phyloP scores from a whole-genome alignment of 2,329 filamentous ascomycete species.

The Claviceps monticola region DNA sequence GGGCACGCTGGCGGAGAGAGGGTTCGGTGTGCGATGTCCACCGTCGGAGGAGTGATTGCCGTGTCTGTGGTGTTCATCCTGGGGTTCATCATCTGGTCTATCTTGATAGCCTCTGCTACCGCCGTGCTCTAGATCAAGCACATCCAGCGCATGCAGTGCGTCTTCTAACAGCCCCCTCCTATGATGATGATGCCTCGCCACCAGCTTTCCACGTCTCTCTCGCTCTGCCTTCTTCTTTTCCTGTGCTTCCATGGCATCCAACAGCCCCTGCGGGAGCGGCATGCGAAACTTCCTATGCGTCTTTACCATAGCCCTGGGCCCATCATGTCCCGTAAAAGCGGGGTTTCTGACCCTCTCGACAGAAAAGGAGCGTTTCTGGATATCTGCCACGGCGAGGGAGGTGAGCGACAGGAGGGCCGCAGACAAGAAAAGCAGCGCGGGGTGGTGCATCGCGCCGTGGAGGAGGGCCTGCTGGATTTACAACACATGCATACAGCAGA shows the following conservation, averaged over 20 bases:
- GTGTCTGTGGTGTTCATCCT: neutral
- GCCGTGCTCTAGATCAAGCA: neutral
- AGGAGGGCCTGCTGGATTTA: neutral
- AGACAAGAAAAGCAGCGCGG: constrained; percentile 13
- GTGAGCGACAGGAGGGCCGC: constrained; percentile 33
- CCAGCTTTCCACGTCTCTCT: neutral
- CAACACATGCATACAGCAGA: no score
- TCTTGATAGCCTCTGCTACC: neutral
- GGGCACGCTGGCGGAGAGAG: neutral
- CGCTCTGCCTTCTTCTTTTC: neutral
- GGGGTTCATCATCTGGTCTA: neutral
- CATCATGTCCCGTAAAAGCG: constrained; percentile 40
- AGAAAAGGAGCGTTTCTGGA: constrained; percentile 45
- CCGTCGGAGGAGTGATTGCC: neutral
- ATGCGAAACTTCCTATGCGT: constrained; percentile 56
- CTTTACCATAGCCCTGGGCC: constrained; percentile 47
- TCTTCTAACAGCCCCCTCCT: neutral
- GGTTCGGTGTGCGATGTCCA: neutral
- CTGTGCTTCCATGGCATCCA: constrained; percentile 21
- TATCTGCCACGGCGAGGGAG: constrained; percentile 28
- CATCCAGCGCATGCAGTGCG: neutral
- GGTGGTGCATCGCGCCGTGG: constrained; percentile 8
- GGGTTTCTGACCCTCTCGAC: constrained; percentile 43
- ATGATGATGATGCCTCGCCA: neutral
- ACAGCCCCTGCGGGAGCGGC: constrained; percentile 28